Evolutionary conservation across 148 eudicot species (phyloP).

Genomic region (Fagopyrum tataricum): DNA sequence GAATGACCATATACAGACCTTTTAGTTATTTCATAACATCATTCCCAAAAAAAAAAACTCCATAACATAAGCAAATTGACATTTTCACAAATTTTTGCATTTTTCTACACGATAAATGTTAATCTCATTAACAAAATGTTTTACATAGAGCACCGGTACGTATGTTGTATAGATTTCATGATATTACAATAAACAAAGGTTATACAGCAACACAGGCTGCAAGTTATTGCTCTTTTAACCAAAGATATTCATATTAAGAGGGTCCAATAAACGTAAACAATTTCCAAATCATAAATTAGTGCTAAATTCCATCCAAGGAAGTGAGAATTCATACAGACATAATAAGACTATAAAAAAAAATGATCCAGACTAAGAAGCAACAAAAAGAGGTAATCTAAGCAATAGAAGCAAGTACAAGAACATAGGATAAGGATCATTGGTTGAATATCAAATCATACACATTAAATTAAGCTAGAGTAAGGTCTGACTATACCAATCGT

Average conservation of each 20-base stretch:
- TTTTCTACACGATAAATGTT: no score
- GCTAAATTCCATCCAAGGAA: background rate
- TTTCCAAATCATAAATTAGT: background rate
- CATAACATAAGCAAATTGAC: background rate
- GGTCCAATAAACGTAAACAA: background rate
- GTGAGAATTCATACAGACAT: background rate
- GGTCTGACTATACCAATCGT: conserved; percentile 55
- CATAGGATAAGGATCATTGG: background rate
- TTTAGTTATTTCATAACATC: conserved; percentile 2
- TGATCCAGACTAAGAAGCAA: background rate
- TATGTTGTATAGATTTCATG: background rate
- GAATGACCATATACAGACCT: background rate
- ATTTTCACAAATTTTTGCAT: background rate
- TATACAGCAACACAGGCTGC: conserved; percentile 2
- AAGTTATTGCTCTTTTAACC: background rate
- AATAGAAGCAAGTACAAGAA: background rate
- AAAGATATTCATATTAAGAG: background rate
- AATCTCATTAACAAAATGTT: background rate
- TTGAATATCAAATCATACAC: background rate
- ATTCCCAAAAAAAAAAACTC: background rate
- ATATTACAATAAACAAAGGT: background rate
- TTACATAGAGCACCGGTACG: background rate
- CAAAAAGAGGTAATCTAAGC: background rate
- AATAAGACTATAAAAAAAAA: background rate
- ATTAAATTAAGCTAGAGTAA: background rate